Conservation (phyloP, 352 stramenopile genomes). For the Discostella stelligera region DNA sequence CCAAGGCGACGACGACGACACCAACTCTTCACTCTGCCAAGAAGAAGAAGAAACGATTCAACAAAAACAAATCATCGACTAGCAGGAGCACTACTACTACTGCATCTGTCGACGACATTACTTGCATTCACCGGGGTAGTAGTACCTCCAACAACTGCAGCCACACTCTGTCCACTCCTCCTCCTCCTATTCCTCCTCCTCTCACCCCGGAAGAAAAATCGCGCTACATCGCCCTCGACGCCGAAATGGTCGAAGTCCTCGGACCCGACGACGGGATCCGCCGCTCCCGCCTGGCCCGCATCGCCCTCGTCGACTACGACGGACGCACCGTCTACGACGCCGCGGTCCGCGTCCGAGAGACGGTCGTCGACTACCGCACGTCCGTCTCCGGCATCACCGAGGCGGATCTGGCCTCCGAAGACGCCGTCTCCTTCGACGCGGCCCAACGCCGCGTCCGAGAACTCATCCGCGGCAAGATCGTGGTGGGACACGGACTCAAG, state of each 20-base stretch:
- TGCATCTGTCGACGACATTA: too few relatives aligned
- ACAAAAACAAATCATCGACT: too few relatives aligned
- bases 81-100: too few relatives aligned
- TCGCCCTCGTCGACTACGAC: constrained; percentile 84
- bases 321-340: constrained; percentile 81
- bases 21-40: too few relatives aligned
- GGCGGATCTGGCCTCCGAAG: constrained; percentile 58
- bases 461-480: constrained; percentile 81
- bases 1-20: too few relatives aligned
- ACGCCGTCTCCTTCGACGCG: constrained; percentile 60
- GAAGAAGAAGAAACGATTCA: too few relatives aligned
- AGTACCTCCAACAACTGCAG: too few relatives aligned
- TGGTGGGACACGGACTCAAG: constrained; percentile 85
- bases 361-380: constrained; percentile 87
- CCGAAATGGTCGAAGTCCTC: constrained; percentile 87
- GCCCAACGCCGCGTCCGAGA: constrained; percentile 68
- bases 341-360: constrained; percentile 77
- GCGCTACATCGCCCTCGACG: constrained; percentile 82
- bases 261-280: constrained; percentile 53
- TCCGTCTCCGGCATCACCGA: constrained; percentile 79
- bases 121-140: neutral
- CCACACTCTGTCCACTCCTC: neutral
- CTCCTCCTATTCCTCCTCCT: constrained; percentile 8
- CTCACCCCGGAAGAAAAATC: constrained; percentile 35
- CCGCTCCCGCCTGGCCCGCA: constrained; percentile 77